phyloP scores from a whole-genome alignment of 2,329 filamentous ascomycete genomes.

The Trichoderma semiorbis region DNA sequence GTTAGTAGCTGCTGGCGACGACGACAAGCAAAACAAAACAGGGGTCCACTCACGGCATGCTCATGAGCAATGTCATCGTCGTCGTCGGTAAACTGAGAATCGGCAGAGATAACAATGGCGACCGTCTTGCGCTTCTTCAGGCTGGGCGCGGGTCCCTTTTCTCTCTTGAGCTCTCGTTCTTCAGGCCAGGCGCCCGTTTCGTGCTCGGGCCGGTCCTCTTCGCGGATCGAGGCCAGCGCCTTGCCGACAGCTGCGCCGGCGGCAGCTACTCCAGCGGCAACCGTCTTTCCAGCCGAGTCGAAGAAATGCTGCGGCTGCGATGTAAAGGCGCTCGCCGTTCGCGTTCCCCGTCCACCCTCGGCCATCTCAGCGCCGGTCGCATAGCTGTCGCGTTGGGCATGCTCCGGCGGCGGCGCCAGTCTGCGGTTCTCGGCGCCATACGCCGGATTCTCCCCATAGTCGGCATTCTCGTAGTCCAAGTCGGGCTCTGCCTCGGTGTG shows the following conservation, averaged over 20 bases:
- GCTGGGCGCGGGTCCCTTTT: slow-evolving; percentile 35
- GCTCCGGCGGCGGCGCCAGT: slow-evolving; percentile 24
- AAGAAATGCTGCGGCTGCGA: slow-evolving; percentile 57
- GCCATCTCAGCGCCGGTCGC: slow-evolving; percentile 28
- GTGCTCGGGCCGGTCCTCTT: slow-evolving; percentile 78
- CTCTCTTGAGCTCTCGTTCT: slow-evolving; percentile 69
- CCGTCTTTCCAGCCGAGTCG: slow-evolving; percentile 75
- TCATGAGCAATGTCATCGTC: slow-evolving; percentile 64
- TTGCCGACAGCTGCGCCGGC: slow-evolving; percentile 79
- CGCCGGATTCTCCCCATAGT: slow-evolving; percentile 52
- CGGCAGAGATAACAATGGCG: slow-evolving; percentile 84
- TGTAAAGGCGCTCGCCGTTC: slow-evolving; percentile 78
- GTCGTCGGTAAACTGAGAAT: slow-evolving; percentile 56
- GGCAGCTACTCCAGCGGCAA: slow-evolving; percentile 77
- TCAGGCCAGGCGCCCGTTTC: slow-evolving; percentile 93
- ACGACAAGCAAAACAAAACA: too few species aligned
- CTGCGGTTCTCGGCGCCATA: slow-evolving; percentile 42
- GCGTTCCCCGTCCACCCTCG: slow-evolving; percentile 61
- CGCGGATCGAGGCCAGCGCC: slow-evolving; percentile 76
- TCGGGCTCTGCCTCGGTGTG: slow-evolving; percentile 57
- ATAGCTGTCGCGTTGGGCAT: slow-evolving; percentile 37
- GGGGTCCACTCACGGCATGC: slow-evolving; percentile 66
- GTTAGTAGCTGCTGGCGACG: slow-evolving; percentile 16
- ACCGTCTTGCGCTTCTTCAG: slow-evolving; percentile 67
- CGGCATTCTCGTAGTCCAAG: slow-evolving; percentile 45